These are phyloP conservation scores for Penicillium sp. DNA, from an alignment of 2,329 filamentous ascomycete species.

Conservation along the genomic window DNA sequence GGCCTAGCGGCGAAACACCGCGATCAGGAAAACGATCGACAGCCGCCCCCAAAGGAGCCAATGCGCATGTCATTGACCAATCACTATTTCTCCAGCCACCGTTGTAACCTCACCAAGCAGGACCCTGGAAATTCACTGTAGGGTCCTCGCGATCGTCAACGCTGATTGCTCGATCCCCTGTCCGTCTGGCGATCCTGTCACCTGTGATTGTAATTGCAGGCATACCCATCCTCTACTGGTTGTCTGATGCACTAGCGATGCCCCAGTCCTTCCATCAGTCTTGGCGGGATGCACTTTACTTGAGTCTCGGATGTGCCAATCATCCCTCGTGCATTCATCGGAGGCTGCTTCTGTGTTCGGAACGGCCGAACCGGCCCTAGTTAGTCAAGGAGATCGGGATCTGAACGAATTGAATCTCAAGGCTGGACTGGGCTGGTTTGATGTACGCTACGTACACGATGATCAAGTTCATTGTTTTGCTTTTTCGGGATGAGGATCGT, in stretches of 20 bases:
- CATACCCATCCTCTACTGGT: background rate
- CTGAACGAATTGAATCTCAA: constrained; percentile 2
- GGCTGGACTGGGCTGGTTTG: background rate
- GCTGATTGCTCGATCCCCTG: constrained; percentile 14
- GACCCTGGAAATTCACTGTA: constrained; percentile 17
- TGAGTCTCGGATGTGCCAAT: background rate
- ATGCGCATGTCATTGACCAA: constrained; percentile 6
- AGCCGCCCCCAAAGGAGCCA: constrained; percentile 10
- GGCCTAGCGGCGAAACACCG: constrained; percentile 4
- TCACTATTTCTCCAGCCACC: constrained; percentile 8
- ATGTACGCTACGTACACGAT: background rate
- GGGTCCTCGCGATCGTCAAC: background rate
- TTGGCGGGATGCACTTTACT: background rate
- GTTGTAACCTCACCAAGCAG: constrained; percentile 10
- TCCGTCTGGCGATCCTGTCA: constrained; percentile 13
- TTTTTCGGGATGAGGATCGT: background rate
- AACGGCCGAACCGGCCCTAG: background rate
- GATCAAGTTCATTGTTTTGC: constrained; percentile 2
- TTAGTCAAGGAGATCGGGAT: background rate
- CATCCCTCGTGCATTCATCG: background rate
- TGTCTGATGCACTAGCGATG: background rate
- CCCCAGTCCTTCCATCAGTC: background rate
- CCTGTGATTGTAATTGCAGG: constrained; percentile 6
- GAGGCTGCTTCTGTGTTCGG: background rate
- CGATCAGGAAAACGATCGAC: constrained; percentile 18